Evolutionary conservation across 768 basidiomycete species (phyloP).

Genomic region (Goffeauzyma gilvescens): DNA sequence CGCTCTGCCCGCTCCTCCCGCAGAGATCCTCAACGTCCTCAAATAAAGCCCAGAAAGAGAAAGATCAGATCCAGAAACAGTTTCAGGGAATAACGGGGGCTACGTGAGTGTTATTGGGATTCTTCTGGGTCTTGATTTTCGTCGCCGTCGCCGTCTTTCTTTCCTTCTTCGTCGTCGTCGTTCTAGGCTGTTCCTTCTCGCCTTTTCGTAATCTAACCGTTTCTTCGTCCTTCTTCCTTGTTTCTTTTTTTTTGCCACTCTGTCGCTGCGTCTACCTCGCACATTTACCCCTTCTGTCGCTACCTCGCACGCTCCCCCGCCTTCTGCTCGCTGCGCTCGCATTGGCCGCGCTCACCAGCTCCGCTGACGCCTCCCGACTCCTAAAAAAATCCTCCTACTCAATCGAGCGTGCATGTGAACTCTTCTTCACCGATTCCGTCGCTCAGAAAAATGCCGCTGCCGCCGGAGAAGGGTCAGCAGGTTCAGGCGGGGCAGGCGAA

Average conservation of each 20-base stretch:
- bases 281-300: background rate
- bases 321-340: background rate
- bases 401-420: conserved; percentile 22
- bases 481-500: conserved; percentile 4
- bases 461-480: background rate
- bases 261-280: background rate
- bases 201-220: background rate
- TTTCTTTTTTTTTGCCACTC: background rate
- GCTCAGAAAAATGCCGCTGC: conserved; percentile 16
- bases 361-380: background rate
- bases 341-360: background rate
- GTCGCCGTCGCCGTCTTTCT: background rate
- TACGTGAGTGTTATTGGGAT: too few species aligned
- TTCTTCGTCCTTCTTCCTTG: conserved; percentile 3
- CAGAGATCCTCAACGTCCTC: too few species aligned
- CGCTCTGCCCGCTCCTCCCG: too few species aligned
- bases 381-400: too few species aligned
- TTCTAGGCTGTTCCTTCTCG: background rate
- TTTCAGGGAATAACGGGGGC: conserved; percentile 24
- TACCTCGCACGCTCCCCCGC: background rate
- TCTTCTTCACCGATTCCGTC: conserved; percentile 22
- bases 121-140: too few species aligned
- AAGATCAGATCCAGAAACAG: too few species aligned
- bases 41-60: too few species aligned
- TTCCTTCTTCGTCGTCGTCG: background rate